Evolutionary conservation across 2,329 filamentous ascomycete genomes (phyloP).

Genomic region (Neofusicoccum kwambonambiense): DNA sequence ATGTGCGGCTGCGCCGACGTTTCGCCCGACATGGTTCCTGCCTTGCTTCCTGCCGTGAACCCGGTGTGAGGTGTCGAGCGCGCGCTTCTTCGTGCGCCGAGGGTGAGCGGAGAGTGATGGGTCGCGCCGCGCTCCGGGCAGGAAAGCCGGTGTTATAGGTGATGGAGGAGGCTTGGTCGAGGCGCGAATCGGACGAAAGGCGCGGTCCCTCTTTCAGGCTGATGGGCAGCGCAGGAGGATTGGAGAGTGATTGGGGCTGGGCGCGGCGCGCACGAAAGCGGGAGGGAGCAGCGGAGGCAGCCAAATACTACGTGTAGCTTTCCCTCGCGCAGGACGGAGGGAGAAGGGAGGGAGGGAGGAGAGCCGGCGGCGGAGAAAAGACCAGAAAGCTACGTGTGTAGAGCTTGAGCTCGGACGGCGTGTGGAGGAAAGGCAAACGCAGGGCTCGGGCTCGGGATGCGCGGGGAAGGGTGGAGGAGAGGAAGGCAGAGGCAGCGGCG

Average conservation of each 20-base stretch:
- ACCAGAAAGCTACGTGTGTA: neutral
- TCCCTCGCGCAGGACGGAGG: neutral
- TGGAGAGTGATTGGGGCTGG: neutral
- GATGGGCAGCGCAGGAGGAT: neutral
- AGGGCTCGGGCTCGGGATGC: neutral
- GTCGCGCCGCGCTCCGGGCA: too few species aligned
- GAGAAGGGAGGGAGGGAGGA: too few species aligned
- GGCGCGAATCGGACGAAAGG: constrained; percentile 12
- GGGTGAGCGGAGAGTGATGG: too few species aligned
- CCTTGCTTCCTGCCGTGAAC: too few species aligned
- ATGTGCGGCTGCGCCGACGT: neutral
- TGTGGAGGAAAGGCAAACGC: neutral
- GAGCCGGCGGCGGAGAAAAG: neutral
- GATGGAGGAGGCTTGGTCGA: neutral
- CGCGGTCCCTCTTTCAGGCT: constrained; percentile 1
- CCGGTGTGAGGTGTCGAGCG: too few species aligned
- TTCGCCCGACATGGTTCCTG: too few species aligned
- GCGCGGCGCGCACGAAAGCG: neutral
- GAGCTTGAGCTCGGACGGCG: constrained; percentile 12
- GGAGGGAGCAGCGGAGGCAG: neutral
- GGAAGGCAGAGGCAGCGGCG: neutral
- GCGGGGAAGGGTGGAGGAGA: neutral
- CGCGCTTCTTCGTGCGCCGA: too few species aligned
- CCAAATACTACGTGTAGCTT: neutral
- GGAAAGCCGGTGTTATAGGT: neutral